phyloP scores from a whole-genome alignment of 257 asterid species.

The Paulownia fortunei region DNA sequence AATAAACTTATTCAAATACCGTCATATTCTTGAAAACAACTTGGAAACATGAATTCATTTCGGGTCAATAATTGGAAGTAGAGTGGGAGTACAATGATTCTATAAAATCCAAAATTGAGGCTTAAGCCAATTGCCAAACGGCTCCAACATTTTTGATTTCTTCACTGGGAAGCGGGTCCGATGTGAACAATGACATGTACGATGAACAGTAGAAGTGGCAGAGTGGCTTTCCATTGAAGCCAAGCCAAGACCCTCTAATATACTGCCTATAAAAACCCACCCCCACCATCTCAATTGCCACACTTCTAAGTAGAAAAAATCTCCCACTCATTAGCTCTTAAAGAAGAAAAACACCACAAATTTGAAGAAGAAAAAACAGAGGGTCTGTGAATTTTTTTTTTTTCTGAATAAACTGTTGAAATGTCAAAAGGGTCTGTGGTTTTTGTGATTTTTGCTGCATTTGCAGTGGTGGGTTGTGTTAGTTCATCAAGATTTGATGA shows the following conservation, averaged over 20 bases:
- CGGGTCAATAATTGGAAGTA: no score
- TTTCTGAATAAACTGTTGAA: slow-evolving; percentile 19
- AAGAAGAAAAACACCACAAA: no score
- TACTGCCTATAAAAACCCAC: slow-evolving; percentile 52
- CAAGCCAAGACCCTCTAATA: slow-evolving; percentile 7
- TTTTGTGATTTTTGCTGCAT: slow-evolving; percentile 26
- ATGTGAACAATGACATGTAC: slow-evolving; percentile 42
- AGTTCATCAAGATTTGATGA: slow-evolving; percentile 60
- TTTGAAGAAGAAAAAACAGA: no score
- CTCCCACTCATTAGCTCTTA: no score
- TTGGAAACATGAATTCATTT: no score
- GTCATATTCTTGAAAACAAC: no score
- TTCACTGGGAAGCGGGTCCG: slow-evolving; percentile 30
- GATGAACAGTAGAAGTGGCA: slow-evolving; percentile 46
- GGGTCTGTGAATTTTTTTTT: no score
- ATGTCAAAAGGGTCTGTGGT: slow-evolving; percentile 21
- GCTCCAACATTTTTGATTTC: slow-evolving; percentile 35
- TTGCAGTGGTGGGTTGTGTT: slow-evolving; percentile 37
- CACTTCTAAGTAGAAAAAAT: no score
- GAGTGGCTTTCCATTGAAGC: slow-evolving; percentile 57
- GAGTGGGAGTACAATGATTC: no score
- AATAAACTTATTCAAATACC: no score
- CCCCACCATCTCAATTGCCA: background rate
- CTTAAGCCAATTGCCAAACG: slow-evolving; percentile 48
- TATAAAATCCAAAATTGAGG: slow-evolving; percentile 4